Percentiles rank a stretch among this genome's conserved stretches.
These are phyloP conservation scores for Arabidopsis suecica DNA, from an alignment of 345 rosid genomes.

Conservation along the genomic window DNA sequence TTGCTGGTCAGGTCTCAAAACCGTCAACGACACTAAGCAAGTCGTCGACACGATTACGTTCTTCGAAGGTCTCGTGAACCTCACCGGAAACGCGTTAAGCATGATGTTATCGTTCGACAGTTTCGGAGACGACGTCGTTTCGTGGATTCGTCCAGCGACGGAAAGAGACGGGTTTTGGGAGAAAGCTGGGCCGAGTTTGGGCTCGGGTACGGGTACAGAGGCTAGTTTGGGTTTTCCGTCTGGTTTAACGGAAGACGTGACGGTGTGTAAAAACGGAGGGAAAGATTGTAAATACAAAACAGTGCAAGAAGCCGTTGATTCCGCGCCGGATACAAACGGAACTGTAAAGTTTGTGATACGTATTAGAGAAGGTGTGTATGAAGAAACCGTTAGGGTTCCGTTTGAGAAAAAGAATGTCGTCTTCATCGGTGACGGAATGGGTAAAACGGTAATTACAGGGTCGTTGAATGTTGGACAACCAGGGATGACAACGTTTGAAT, in stretches of 20 bases:
- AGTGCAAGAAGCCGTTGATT: conserved; percentile 85
- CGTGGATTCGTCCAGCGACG: conserved; percentile 74
- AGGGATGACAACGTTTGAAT: conserved; percentile 67
- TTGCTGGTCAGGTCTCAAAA: conserved; percentile 74
- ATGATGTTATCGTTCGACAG: conserved; percentile 71
- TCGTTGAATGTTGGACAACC: conserved; percentile 55
- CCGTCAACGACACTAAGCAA: conserved; percentile 65
- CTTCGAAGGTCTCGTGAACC: conserved; percentile 48
- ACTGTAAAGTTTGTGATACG: conserved; percentile 60
- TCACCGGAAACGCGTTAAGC: conserved; percentile 72
- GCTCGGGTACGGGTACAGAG: conserved; percentile 26
- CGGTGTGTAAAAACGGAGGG: conserved; percentile 67
- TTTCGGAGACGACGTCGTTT: conserved; percentile 51
- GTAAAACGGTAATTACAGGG: conserved; percentile 82
- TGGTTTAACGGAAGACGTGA: conserved; percentile 57
- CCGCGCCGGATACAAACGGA: conserved; percentile 65
- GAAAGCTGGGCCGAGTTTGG: conserved; percentile 33
- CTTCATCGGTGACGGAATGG: conserved; percentile 83
- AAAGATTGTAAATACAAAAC: conserved; percentile 50
- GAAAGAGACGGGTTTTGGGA: conserved; percentile 86
- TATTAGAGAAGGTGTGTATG: conserved; percentile 72
- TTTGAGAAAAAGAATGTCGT: conserved; percentile 81
- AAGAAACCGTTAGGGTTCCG: conserved; percentile 81
- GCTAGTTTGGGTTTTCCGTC: conserved; percentile 56
- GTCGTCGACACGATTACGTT: conserved; percentile 62